phyloP scores from a whole-genome alignment of 192 early-diverging fungal species.

The Pecoramyces ruminantium region DNA sequence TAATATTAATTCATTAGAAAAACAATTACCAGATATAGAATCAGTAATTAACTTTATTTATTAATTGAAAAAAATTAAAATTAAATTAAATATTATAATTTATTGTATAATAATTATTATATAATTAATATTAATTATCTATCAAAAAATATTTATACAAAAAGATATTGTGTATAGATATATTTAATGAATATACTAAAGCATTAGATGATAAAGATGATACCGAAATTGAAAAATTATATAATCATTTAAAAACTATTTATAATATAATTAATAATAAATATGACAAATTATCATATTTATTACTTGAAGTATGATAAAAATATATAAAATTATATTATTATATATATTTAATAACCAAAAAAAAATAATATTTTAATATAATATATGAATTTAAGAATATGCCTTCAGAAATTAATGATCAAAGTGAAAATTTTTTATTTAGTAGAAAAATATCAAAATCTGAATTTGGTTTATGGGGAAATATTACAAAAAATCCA shows the following conservation, averaged over 20 bases:
- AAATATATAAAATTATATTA: background rate
- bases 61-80: no score
- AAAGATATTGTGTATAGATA: background rate
- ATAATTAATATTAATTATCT: no score
- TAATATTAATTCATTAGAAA: background rate
- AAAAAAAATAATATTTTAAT: no score
- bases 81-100: no score
- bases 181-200: background rate
- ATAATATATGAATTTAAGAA: background rate
- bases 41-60: background rate
- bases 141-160: background rate
- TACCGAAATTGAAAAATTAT: background rate
- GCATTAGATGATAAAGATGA: background rate
- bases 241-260: background rate
- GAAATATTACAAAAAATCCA: background rate
- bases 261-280: background rate
- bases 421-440: background rate
- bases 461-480: background rate
- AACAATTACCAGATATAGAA: background rate
- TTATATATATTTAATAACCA: no score
- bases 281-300: background rate
- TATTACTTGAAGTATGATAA: background rate
- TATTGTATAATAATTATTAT: no score
- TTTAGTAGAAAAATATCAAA: background rate
- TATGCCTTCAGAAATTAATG: background rate